A percentile compares a stretch with the other conserved stretches of the same genome.
These are phyloP conservation scores for Alternaria brassicae DNA, from an alignment of 2,329 filamentous ascomycete genomes.

Conservation along the genomic window DNA sequence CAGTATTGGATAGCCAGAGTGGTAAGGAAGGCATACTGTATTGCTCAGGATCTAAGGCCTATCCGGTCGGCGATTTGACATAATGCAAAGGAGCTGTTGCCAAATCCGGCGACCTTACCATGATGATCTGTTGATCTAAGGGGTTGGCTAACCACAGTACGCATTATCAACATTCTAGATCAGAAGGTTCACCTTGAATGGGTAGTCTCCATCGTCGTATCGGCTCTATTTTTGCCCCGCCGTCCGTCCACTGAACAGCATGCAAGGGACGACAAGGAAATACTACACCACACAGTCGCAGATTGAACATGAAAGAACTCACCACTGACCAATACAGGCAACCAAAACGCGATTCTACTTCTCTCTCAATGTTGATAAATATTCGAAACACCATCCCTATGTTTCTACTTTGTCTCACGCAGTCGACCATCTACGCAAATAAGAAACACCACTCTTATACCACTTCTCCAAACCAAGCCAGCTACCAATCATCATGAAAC, in stretches of 20 bases:
- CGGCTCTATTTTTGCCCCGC: neutral
- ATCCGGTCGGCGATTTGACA: neutral
- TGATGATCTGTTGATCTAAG: neutral
- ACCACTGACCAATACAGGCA: neutral
- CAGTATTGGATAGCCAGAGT: neutral
- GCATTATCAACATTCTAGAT: neutral
- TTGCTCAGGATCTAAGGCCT: neutral
- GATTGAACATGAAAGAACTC: neutral
- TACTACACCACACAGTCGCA: neutral
- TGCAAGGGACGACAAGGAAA: conserved; percentile 1
- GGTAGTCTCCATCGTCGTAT: neutral
- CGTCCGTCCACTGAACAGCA: neutral
- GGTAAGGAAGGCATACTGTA: neutral
- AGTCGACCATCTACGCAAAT: neutral
- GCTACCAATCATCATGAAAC: neutral
- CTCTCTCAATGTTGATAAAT: neutral
- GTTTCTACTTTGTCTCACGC: neutral
- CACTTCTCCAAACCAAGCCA: neutral
- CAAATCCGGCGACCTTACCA: neutral
- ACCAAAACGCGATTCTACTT: neutral
- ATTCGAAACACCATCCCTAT: neutral
- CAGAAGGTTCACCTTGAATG: neutral
- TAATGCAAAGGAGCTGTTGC: neutral
- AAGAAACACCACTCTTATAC: neutral
- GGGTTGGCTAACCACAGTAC: neutral